Evolutionary conservation across 345 rosid genomes (phyloP), one percentile per base, ranked within the genome.

Genomic region (Eucalyptus sideroxylon): DNA sequence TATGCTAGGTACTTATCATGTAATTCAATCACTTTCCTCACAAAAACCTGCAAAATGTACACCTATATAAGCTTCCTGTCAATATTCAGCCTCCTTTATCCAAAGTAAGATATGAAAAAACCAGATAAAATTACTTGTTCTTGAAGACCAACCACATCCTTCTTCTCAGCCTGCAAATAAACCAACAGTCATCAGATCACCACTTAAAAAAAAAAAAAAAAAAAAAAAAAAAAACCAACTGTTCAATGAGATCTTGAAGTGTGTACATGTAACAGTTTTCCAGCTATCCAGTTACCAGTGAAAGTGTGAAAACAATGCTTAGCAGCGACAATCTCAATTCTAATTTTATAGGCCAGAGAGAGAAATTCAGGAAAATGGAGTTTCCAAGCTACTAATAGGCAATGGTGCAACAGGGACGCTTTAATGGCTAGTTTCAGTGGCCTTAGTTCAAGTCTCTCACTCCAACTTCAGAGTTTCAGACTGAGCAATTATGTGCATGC

Each of bases 1-100:
- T 95, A 94, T 16, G 92, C 91, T 86, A 94, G 91, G 92, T 94
- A 95, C 89, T 96, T 96, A 92, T 96, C 96, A 90, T 96, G 97
- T 86, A 96, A 92, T 91, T 95, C 95, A 89, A 96, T 94, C 69
- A 95, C 94, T 92, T 94, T 96, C 91, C 93, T 93, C 50, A 94
- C 93, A 60, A 95, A 94, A 87, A 94, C 94, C 97, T 96, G 95
- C 89, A 91, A 86, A 77, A 77, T 1, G 47, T 77, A 42, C 85
- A 40, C 47, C 85, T 11, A 77, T 77, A 11, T 77, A 42, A 77
- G 85, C 47, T 77, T 77, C 90, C 44, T 89, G 88, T 62, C 56
- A 17, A 47, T 53, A 44, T 65, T 80, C 87, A 90, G 90, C 87
- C 90, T 88, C 50, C 90, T 69, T 59, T 55, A 86, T 23, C 37